Percentiles rank a stretch among this genome's conserved stretches.
Evolutionary conservation across 2,329 filamentous ascomycete genomes (phyloP).

Genomic region (Paecilomyces variotii): DNA sequence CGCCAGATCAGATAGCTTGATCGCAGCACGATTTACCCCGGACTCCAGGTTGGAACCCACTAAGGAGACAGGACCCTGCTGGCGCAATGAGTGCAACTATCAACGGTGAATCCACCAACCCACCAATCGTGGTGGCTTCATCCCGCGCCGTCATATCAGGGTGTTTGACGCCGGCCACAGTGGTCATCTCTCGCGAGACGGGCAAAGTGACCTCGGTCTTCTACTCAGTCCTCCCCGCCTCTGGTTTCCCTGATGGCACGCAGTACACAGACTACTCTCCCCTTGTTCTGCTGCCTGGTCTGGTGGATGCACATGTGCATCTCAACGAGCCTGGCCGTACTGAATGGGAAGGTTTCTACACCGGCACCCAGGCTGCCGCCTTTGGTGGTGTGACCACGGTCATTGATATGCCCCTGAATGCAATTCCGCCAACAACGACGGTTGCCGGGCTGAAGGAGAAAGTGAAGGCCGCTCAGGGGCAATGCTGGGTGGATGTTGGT

Average conservation of each 20-base stretch:
- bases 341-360: slow-evolving; percentile 98
- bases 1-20: neutral
- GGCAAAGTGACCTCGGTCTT: slow-evolving; percentile 79
- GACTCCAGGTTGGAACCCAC: neutral
- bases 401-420: slow-evolving; percentile 95
- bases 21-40: neutral
- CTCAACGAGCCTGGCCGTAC: slow-evolving; percentile 94
- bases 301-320: slow-evolving; percentile 96
- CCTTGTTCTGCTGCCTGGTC: slow-evolving; percentile 73
- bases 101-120: slow-evolving; percentile 42
- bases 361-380: slow-evolving; percentile 85
- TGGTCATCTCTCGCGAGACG: slow-evolving; percentile 66
- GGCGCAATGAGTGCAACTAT: slow-evolving; percentile 16
- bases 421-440: slow-evolving; percentile 92
- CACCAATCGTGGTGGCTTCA: slow-evolving; percentile 61
- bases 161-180: slow-evolving; percentile 70
- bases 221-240: slow-evolving; percentile 63
- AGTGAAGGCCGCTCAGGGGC: slow-evolving; percentile 68
- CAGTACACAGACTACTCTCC: slow-evolving; percentile 79
- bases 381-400: slow-evolving; percentile 96
- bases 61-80: neutral
- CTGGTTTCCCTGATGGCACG: slow-evolving; percentile 63
- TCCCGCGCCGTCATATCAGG: slow-evolving; percentile 73
- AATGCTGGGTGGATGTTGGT: slow-evolving; percentile 98
- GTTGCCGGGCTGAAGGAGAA: slow-evolving; percentile 76